Base-by-base conservation (phyloP, 2,329 filamentous ascomycete genomes). In the Cladophialophora psammophila region DNA sequence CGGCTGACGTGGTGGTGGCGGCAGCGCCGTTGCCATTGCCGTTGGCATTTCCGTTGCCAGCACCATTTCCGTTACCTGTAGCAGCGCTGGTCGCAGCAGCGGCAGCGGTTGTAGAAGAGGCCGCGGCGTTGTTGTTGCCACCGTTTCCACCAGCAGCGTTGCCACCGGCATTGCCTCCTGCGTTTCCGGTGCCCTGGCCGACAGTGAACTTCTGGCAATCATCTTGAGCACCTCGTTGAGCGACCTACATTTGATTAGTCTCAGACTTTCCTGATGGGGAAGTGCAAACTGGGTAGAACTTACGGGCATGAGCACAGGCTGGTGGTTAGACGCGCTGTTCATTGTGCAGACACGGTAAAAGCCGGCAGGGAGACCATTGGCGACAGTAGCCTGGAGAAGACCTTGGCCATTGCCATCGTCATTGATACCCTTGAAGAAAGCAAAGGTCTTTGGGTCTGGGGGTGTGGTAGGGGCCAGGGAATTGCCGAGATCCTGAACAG, bases 331-430 rank as follows among this genome's bases (percentile, higher is more conserved):
- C n/a, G 88, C 79, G 67, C 83, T 79, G 34, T 84, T 82, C 85
- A 90, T 88, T 73, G 85, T 87, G 82, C 88, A 90, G 68, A 88
- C 78, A 72, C 88, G 86, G 79, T 90, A 90, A 80, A 86, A 87
- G 40, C 88, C 87, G 2, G 82, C 80, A 2, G 87, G 86, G 2
- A 90, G 84, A 73, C 87, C 88, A 64, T 83, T 85, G 0, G 80
- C 78, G 31, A 90, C 87, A 1, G 75, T 78, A 45, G 87, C 84
- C 12, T 80, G 76, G 10, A 90, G 79, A 5, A 82, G 78, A 59
- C 87, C 87, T 1, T 85, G 72, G 36, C 83, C 84, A 72, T 90
- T 83, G 38, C 86, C 87, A 15, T 78, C 82, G 67, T 88, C 86
- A 77, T 87, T 85, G 73, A 87, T 81, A 65, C 85, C 85, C 78